Evolutionary conservation across 305 asterid species (phyloP).

Genomic region (Solanum hybrid): DNA sequence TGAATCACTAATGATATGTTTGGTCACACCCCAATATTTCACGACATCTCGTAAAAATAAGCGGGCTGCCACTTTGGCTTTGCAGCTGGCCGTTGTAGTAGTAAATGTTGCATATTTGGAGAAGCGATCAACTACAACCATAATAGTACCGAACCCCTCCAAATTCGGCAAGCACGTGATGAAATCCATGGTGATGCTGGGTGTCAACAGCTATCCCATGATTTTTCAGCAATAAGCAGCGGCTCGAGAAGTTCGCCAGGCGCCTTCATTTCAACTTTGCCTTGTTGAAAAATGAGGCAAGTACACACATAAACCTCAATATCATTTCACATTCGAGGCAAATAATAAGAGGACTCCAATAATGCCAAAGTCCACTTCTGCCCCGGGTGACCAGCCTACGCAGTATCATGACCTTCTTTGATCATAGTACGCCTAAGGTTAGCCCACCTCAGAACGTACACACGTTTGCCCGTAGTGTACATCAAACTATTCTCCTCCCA

Average conservation of each 20-base stretch:
- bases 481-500: not conserved
- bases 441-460: not conserved
- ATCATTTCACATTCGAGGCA: not conserved
- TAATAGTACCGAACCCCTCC: no score
- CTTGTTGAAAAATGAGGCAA: not conserved
- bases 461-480: not conserved
- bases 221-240: not conserved
- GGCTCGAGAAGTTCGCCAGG: not conserved
- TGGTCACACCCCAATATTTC: not conserved
- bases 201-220: no score
- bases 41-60: not conserved
- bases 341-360: not conserved
- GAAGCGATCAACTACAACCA: not conserved
- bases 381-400: not conserved
- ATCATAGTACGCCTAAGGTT: not conserved
- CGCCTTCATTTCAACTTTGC: not conserved
- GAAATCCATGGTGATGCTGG: not conserved
- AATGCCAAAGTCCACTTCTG: not conserved
- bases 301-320: not conserved
- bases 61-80: rapidly evolving
- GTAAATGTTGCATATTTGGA: not conserved
- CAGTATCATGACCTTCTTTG: not conserved
- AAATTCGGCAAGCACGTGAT: no score
- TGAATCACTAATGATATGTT: not conserved
- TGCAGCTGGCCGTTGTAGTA: not conserved